phyloP scores from a whole-genome alignment of 2,329 filamentous ascomycete species.

The Cladosporium sp. region DNA sequence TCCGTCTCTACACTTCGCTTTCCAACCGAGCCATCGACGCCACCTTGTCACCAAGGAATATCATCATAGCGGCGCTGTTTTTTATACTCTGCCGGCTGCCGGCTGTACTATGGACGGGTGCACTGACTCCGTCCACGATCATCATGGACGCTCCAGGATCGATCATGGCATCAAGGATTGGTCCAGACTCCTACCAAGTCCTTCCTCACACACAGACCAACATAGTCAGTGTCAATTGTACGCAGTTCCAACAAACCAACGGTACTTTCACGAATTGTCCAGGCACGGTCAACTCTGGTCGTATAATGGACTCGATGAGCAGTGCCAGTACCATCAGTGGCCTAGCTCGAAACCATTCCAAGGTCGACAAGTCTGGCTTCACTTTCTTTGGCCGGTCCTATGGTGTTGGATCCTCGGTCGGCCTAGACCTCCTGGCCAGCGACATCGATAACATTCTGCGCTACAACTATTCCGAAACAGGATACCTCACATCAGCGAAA shows the following conservation, averaged over 20 bases:
- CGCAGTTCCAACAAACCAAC: not conserved
- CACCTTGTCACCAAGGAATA: not conserved
- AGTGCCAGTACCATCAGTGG: not conserved
- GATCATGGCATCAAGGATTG: not conserved
- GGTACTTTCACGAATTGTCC: constrained; percentile 2
- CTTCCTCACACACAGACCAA: not conserved
- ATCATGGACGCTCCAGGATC: not conserved
- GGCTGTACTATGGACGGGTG: constrained; percentile 5
- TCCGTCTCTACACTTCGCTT: not conserved
- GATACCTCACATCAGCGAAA: not conserved
- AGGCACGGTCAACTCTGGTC: not conserved
- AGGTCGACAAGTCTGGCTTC: constrained; percentile 1
- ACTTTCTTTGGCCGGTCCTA: not conserved
- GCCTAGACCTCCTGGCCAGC: not conserved
- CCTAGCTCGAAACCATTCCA: not conserved
- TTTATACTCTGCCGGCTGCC: not conserved
- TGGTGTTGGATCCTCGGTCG: not conserved
- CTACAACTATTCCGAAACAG: not conserved
- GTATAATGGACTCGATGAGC: not conserved
- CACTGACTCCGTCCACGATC: not conserved
- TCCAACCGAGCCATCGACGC: not conserved
- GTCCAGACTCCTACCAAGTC: not conserved
- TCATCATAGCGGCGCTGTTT: not conserved
- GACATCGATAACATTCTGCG: not conserved
- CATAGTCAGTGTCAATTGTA: no score